These are phyloP conservation scores for Nannochloropsis gaditana DNA, from an alignment of 108 stramenopile species.

Conservation along the genomic window DNA sequence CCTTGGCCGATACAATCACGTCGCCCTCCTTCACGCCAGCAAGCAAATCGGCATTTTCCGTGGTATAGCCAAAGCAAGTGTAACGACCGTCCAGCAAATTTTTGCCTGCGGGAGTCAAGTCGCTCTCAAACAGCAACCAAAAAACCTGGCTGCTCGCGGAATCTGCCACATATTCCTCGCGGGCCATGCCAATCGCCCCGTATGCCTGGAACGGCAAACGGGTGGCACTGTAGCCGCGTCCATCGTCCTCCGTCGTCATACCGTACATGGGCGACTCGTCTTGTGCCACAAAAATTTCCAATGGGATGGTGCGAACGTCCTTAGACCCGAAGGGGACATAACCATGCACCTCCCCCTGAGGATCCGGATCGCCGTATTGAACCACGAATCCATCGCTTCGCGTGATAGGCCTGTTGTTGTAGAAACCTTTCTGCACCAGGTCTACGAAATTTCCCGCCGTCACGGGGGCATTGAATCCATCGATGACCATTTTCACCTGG, in stretches of 20 bases:
- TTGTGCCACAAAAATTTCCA: constrained; percentile 76
- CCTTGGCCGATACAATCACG: background rate
- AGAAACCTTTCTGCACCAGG: constrained; percentile 87
- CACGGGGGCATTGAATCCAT: constrained; percentile 85
- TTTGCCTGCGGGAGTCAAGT: constrained; percentile 96
- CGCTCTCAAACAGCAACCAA: constrained; percentile 90
- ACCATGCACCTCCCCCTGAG: constrained; percentile 75
- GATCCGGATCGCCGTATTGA: constrained; percentile 81
- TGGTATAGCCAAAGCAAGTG: constrained; percentile 79
- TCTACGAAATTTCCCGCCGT: constrained; percentile 88
- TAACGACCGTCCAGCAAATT: constrained; percentile 86
- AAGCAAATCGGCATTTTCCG: constrained; percentile 68
- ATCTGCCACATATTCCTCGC: constrained; percentile 87
- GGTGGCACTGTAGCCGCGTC: constrained; percentile 59
- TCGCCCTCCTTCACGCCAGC: constrained; percentile 6
- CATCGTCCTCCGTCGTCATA: constrained; percentile 86
- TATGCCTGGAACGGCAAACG: constrained; percentile 64
- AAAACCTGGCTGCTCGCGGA: constrained; percentile 86
- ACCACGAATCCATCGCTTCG: constrained; percentile 92
- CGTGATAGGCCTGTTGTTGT: constrained; percentile 87
- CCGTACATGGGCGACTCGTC: constrained; percentile 87
- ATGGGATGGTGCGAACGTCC: constrained; percentile 67
- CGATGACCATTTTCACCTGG: constrained; percentile 81
- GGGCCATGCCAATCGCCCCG: constrained; percentile 93
- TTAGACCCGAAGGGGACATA: constrained; percentile 65